phyloP scores from a whole-genome alignment of 352 stramenopile species.

The Phytopythium helicoides region DNA sequence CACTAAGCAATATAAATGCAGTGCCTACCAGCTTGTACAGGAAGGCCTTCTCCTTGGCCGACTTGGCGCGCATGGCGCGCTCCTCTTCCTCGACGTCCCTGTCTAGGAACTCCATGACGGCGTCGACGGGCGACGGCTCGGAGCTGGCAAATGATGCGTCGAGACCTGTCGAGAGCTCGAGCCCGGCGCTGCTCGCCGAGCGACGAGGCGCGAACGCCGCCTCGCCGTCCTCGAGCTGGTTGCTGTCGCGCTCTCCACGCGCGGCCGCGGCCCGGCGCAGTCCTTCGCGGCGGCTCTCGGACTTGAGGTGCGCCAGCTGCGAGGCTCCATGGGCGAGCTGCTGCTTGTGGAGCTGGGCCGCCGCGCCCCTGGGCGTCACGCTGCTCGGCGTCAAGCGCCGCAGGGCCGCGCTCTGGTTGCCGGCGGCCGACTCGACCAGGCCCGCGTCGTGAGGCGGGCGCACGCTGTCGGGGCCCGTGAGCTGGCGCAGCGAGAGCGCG shows the following conservation, averaged over 20 bases:
- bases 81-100: slow-evolving; percentile 65
- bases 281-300: slow-evolving; percentile 4
- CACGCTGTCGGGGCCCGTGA: no score
- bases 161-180: neutral
- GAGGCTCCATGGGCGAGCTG: neutral
- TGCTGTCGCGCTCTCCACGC: neutral
- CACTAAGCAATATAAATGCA: neutral
- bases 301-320: slow-evolving; percentile 8
- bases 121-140: slow-evolving; percentile 28
- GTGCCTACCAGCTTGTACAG: slow-evolving; percentile 77
- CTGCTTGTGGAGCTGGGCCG: neutral
- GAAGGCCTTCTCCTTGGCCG: slow-evolving; percentile 53
- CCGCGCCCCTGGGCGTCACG: neutral
- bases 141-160: slow-evolving; percentile 28
- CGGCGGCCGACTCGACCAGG: no score
- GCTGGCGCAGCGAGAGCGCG: no score
- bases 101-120: slow-evolving; percentile 49
- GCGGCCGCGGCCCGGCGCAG: neutral
- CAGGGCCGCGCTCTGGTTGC: neutral
- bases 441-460: no score
- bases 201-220: slow-evolving; percentile 5
- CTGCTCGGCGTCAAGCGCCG: neutral
- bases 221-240: neutral
- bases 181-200: slow-evolving; percentile 6
- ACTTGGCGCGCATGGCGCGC: slow-evolving; percentile 48